phyloP scores from a whole-genome alignment of 495 filamentous ascomycete genomes.

The Aspergillus olivimuriae region DNA sequence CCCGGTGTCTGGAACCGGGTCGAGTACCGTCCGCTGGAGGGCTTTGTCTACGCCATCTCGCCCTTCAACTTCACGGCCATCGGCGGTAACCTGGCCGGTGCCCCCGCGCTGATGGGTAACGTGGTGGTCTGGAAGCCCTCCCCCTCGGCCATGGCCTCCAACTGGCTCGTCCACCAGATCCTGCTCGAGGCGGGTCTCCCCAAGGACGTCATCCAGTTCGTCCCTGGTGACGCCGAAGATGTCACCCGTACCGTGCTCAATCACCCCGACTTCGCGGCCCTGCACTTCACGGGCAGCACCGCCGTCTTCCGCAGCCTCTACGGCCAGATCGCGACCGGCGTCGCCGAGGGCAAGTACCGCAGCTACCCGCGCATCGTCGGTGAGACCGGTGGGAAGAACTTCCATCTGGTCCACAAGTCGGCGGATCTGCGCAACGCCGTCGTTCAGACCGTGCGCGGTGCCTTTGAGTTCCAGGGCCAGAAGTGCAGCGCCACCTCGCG shows the following conservation, averaged over 20 bases:
- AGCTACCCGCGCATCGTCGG: conserved; percentile 78
- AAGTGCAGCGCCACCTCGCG: conserved; percentile 83
- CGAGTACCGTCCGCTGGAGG: conserved; percentile 77
- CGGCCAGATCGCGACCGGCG: conserved; percentile 65
- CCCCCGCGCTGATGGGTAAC: conserved; percentile 76
- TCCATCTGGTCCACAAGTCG: conserved; percentile 70
- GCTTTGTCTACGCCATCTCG: conserved; percentile 79
- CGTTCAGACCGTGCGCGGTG: conserved; percentile 71
- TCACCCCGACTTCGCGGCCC: conserved; percentile 65
- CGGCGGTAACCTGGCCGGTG: conserved; percentile 69
- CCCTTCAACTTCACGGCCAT: conserved; percentile 92
- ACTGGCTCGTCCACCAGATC: conserved; percentile 76
- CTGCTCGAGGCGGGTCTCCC: conserved; percentile 77
- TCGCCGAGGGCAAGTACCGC: conserved; percentile 65
- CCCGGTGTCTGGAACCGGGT: conserved; percentile 77
- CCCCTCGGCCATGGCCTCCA: conserved; percentile 67
- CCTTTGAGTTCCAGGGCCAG: conserved; percentile 83
- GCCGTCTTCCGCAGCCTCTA: conserved; percentile 76
- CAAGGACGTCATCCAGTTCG: conserved; percentile 74
- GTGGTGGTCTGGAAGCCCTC: conserved; percentile 87
- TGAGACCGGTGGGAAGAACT: conserved; percentile 87
- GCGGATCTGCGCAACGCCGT: conserved; percentile 71
- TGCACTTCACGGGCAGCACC: conserved; percentile 81
- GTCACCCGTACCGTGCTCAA: conserved; percentile 66
- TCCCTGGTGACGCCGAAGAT: conserved; percentile 71